Conservation (phyloP, 139 green algal genomes). For the Coelastrella sp. region DNA sequence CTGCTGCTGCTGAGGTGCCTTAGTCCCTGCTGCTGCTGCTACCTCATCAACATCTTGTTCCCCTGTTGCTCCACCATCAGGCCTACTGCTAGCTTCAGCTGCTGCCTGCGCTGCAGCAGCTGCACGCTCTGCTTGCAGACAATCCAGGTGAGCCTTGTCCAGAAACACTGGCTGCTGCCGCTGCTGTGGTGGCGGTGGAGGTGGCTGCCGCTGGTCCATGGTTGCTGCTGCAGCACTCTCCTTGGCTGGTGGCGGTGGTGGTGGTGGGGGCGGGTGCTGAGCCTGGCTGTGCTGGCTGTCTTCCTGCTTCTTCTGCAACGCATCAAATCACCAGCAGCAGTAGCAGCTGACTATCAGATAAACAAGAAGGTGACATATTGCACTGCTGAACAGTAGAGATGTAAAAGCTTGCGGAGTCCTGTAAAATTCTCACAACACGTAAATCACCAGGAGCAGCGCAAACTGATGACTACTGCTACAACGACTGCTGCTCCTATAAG, state of each 20-base stretch:
- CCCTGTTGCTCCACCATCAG: not conserved
- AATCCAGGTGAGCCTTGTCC: slow-evolving; percentile 11
- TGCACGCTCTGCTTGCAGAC: slow-evolving; percentile 33
- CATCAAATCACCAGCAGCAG: not conserved
- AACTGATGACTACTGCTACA: no score
- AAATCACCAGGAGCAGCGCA: no score
- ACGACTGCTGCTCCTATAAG: not conserved
- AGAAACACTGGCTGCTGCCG: slow-evolving; percentile 17
- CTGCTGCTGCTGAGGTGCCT: slow-evolving; percentile 24
- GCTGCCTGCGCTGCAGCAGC: slow-evolving; percentile 22
- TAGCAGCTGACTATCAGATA: not conserved
- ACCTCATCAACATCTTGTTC: not conserved
- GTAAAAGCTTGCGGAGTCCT: no score
- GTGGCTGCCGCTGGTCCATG: slow-evolving; percentile 5
- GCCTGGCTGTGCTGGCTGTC: slow-evolving; percentile 12
- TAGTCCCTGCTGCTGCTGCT: not conserved
- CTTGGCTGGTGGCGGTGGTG: slow-evolving; percentile 14
- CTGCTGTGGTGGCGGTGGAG: slow-evolving; percentile 27
- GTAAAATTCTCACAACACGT: no score
- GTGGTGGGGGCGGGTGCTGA: not conserved
- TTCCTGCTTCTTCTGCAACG: slow-evolving; percentile 38
- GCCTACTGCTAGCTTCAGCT: slow-evolving; percentile 16
- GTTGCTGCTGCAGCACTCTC: not conserved
- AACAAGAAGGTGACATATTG: no score
- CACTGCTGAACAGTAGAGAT: no score